phyloP scores from a whole-genome alignment of 495 filamentous ascomycete genomes.

The Entonaema liquescens region DNA sequence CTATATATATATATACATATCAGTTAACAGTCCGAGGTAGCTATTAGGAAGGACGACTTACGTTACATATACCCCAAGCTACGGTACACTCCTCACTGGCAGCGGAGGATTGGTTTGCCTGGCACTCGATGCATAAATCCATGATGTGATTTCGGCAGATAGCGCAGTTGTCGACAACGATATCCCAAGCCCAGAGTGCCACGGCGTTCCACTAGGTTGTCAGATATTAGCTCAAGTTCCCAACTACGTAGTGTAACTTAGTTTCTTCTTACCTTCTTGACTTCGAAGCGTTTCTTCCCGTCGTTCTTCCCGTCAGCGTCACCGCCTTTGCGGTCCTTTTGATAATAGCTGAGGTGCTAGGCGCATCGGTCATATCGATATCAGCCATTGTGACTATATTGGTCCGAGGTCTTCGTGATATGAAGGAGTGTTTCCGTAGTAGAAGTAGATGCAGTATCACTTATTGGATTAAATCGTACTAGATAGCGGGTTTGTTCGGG shows the following conservation, averaged over 20 bases:
- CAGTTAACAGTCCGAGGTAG: conserved; percentile 27
- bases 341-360: conserved; percentile 56
- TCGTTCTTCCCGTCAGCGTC: conserved; percentile 68
- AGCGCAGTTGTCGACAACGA: conserved; percentile 99
- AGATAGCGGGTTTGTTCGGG: background rate
- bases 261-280: conserved; percentile 82
- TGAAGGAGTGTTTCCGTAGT: background rate
- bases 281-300: conserved; percentile 93
- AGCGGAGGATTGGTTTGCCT: conserved; percentile 98
- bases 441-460: background rate
- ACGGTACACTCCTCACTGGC: conserved; percentile 98
- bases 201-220: conserved; percentile 91
- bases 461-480: background rate
- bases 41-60: conserved; percentile 56
- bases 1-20: conserved; percentile 54
- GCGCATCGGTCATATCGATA: conserved; percentile 94
- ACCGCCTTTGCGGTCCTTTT: conserved; percentile 63
- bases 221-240: conserved; percentile 33
- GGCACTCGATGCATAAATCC: conserved; percentile 99
- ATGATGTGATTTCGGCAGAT: conserved; percentile 99
- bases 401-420: background rate
- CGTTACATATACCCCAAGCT: conserved; percentile 99
- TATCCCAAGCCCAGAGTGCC: conserved; percentile 99
- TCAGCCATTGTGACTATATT: conserved; percentile 74
- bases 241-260: background rate